Base-by-base conservation (phyloP, 345 rosid genomes). In the Trapa incisa region DNA sequence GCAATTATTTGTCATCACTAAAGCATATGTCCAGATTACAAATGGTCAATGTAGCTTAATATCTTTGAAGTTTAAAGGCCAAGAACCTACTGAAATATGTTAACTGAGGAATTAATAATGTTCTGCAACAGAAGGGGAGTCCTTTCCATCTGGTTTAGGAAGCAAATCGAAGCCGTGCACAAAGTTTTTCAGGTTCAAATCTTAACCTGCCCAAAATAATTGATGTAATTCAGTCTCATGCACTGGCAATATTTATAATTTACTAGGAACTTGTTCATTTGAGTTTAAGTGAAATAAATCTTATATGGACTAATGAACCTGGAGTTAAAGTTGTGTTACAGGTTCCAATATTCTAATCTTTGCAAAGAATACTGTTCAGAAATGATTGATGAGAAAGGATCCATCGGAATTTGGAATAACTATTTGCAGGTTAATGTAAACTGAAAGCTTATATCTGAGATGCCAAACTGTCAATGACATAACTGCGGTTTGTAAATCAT, bases 121-220 rank as follows among this genome's bases (percentile, higher is more conserved):
- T 84, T 79, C 74, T 88, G 86, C 72, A 81, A 86, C 91, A 88
- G 88, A 88, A 84, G 75, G 72, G 89, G 91, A 88, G 85, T 78
- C 84, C 86, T 73, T 76, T 82, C 41, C 91, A 76, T 74, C 84
- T 84, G 91, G 89, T 88, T 80, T 88, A 88, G 91, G 95, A 86
- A 88, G 91, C 96, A 88, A 88, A 86, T 84, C 88, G 83, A 88
- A 88, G 91, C 91, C 96, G 76, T 88, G 96, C 96, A 86, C 96
- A 86, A 88, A 88, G 86, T 88, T 88, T 88, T 88, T 88, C 96
- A 88, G 96, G 96, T 88, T 88, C 85, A 75, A 79, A 84, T 86
- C 89, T 80, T 81, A 76, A 83, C 88, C 74, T 78, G 78, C 83
- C 82, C 80, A 80, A 83, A 82, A 80, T 78, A 70, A 84, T 68